A percentile compares a stretch with the other conserved stretches of the same genome.
phyloP scores from a whole-genome alignment of 768 basidiomycete genomes.

The Nidularia pulvinata region DNA sequence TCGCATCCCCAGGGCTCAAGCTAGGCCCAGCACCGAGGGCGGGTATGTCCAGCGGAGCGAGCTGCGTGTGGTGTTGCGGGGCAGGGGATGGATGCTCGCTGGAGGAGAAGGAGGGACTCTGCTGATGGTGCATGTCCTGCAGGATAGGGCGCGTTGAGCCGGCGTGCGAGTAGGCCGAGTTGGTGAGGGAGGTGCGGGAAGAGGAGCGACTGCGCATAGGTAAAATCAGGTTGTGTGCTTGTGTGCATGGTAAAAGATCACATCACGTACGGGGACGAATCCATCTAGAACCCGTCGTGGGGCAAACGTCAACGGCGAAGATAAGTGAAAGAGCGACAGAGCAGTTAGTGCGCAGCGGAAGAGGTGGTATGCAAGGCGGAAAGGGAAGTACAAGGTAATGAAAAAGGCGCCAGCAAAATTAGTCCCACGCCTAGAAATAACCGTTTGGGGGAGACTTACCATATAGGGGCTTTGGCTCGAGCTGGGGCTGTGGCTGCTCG shows the following conservation, averaged over 20 bases:
- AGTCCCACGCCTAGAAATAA: neutral
- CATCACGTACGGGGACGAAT: neutral
- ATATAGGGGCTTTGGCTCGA: neutral
- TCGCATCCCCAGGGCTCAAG: conserved; percentile 7
- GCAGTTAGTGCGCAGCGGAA: neutral
- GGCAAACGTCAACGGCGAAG: neutral
- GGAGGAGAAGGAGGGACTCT: neutral
- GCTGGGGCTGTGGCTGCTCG: neutral
- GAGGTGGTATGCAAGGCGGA: neutral
- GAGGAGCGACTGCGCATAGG: neutral
- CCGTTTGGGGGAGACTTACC: neutral
- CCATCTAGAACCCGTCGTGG: neutral
- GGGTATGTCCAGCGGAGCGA: neutral
- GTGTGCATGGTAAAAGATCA: neutral
- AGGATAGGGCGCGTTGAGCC: conserved; percentile 31
- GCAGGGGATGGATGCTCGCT: neutral
- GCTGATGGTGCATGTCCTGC: conserved; percentile 19
- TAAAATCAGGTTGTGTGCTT: neutral
- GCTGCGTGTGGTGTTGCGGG: neutral
- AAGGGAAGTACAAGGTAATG: neutral
- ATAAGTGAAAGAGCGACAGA: neutral
- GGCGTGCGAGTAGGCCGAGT: conserved; percentile 26
- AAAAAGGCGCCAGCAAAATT: neutral
- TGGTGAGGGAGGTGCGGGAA: conserved; percentile 22
- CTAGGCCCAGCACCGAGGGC: neutral